These are phyloP conservation scores for Aureobasidium uvarum DNA, from an alignment of 2,329 filamentous ascomycete species.

Conservation along the genomic window DNA sequence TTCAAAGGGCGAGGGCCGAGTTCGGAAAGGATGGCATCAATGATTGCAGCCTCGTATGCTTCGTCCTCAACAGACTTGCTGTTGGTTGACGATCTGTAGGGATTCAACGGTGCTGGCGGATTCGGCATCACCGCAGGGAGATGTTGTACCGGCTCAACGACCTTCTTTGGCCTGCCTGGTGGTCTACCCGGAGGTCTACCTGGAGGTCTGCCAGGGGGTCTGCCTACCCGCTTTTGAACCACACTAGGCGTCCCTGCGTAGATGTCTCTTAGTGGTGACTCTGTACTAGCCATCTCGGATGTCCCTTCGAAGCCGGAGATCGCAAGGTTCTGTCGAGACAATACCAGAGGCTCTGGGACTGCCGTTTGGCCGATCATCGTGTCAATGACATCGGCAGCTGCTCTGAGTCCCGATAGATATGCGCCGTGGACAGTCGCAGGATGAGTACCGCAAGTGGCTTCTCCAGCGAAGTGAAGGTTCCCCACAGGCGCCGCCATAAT, in stretches of 20 bases:
- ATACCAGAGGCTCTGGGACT: constrained; percentile 71
- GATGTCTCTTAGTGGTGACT: background rate
- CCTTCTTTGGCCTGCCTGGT: constrained; percentile 26
- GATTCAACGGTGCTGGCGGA: constrained; percentile 18
- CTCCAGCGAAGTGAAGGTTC: constrained; percentile 91
- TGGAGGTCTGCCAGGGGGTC: constrained; percentile 4
- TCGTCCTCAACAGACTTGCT: constrained; percentile 39
- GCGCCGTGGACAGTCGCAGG: constrained; percentile 97
- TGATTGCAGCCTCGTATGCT: constrained; percentile 58
- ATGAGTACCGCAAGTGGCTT: constrained; percentile 93
- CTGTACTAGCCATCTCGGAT: background rate
- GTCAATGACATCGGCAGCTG: constrained; percentile 81
- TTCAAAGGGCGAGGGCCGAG: constrained; percentile 74
- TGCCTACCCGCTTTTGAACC: background rate
- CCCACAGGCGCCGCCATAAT: constrained; percentile 80
- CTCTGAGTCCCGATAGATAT: constrained; percentile 88
- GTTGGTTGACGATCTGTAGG: constrained; percentile 28
- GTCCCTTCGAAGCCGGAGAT: constrained; percentile 38
- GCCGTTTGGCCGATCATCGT: constrained; percentile 77
- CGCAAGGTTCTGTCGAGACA: constrained; percentile 54
- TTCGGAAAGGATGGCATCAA: constrained; percentile 54
- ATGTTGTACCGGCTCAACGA: constrained; percentile 19
- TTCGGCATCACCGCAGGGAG: constrained; percentile 22
- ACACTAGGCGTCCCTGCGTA: background rate
- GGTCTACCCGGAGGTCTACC: constrained; percentile 15